Evolutionary conservation across 352 stramenopile genomes (phyloP).

Genomic region (Phytopythium kandeliae): DNA sequence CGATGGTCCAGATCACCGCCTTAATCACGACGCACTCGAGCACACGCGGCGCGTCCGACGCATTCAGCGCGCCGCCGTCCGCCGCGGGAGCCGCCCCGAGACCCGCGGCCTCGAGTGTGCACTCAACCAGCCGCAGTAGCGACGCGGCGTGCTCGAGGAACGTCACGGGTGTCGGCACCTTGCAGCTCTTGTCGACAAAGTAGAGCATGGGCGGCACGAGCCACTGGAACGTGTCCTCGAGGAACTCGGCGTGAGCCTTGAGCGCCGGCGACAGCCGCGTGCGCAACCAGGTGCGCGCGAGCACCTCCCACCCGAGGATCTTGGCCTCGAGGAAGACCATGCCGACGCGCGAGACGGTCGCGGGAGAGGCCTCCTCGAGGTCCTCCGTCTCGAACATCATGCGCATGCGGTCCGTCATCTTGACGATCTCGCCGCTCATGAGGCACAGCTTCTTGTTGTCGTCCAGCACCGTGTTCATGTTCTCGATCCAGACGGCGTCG

Average conservation of each 20-base stretch:
- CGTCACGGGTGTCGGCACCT: constrained; percentile 83
- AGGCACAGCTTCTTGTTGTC: constrained; percentile 94
- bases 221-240: constrained; percentile 86
- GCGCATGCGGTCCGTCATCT: constrained; percentile 93
- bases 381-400: constrained; percentile 96
- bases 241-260: constrained; percentile 25
- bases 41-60: constrained; percentile 50
- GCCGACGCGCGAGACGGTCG: constrained; percentile 89
- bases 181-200: constrained; percentile 89
- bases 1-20: constrained; percentile 88
- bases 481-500: constrained; percentile 94
- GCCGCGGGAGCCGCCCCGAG: constrained; percentile 21
- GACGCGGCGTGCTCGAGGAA: constrained; percentile 88
- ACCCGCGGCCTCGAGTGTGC: constrained; percentile 57
- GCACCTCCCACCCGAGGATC: constrained; percentile 87
- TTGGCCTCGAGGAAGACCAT: constrained; percentile 94
- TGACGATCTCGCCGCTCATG: constrained; percentile 94
- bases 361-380: constrained; percentile 80
- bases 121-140: constrained; percentile 79
- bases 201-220: constrained; percentile 88
- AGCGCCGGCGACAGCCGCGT: constrained; percentile 41
- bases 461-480: constrained; percentile 94
- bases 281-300: constrained; percentile 84
- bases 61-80: background rate
- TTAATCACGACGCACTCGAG: constrained; percentile 89